Base-by-base conservation (phyloP, 2,329 filamentous ascomycete species). In the Trichoderma arundinaceum region DNA sequence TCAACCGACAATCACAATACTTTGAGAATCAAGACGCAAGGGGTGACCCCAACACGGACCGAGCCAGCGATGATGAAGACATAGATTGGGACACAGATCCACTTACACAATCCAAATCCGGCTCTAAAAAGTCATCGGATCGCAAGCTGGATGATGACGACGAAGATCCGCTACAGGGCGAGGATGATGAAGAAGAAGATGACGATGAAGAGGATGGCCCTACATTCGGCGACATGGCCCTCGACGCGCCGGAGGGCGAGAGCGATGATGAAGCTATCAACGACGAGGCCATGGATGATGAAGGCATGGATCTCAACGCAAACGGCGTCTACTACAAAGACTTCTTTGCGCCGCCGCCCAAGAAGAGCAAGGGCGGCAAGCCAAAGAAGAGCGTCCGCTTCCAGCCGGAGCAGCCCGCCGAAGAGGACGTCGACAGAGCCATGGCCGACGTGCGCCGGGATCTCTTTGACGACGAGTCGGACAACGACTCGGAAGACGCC, bases 1-100 rank as follows among this genome's bases (percentile, higher is more conserved):
- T 99, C 85, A 99, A 99, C 82, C 92, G 90, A 75, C 92, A 96
- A 75, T 92, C 93, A 1, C 92, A 96, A 73, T 90, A 90, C 74
- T 88, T 97, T 56, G 95, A 99, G 77, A 88, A 92, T 69, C 90
- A 93, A 76, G 94, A 98, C 76, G 86, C 86, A 33, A 84, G 86
- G 69, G 92, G 90, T 33, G 92, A 94, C 70, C 87, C 87, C 43
- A 89, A 90, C 71, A 90, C 90, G 64, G 91, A 90, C 68, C 84
- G 83, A 60, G 91, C 86, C 67, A 92, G 89, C 76, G 92, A 96
- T 60, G 92, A 96, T 54, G 92, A 96, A 70, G 90, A 93, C 15
- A 81, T 98, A 64, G 90, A 98, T 76, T 99, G 93, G 92, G 88
- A 91, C 72, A 85, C 86, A 2, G 89, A 98, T 75, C 94, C 92